These are phyloP conservation scores for Fraxinus cuspidata DNA, from an alignment of 257 asterid genomes.

Conservation along the genomic window DNA sequence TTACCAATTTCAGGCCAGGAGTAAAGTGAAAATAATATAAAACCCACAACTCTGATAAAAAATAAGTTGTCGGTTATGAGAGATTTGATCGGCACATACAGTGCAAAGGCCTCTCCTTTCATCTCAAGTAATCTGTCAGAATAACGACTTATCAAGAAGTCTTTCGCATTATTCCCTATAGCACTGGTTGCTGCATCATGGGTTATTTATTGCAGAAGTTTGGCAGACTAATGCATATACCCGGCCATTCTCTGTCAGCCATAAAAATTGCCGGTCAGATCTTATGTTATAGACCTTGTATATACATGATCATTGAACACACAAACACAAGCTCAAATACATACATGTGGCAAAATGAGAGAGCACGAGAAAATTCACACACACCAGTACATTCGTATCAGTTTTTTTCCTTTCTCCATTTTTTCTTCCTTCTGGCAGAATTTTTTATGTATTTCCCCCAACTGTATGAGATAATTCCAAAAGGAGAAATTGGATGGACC, in stretches of 20 bases:
- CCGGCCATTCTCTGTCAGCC: slow-evolving; percentile 66
- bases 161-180: slow-evolving; percentile 56
- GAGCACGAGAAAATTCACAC: background rate
- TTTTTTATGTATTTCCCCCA: background rate
- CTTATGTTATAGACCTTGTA: background rate
- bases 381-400: background rate
- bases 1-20: background rate
- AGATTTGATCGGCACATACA: slow-evolving; percentile 47
- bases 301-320: background rate
- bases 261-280: slow-evolving; percentile 27
- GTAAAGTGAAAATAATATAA: too few species aligned
- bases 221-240: slow-evolving; percentile 44
- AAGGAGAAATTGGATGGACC: too few species aligned
- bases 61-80: background rate
- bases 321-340: background rate
- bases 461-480: background rate
- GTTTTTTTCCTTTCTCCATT: background rate
- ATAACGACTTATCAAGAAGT: slow-evolving; percentile 62
- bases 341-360: background rate
- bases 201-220: slow-evolving; percentile 60
- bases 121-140: slow-evolving; percentile 80
- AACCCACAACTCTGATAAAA: too few species aligned
- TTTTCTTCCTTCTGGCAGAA: background rate
- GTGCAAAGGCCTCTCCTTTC: slow-evolving; percentile 81
- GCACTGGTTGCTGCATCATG: slow-evolving; percentile 59